phyloP scores from a whole-genome alignment of 2,329 filamentous ascomycete genomes.

The Fusarium foetens region DNA sequence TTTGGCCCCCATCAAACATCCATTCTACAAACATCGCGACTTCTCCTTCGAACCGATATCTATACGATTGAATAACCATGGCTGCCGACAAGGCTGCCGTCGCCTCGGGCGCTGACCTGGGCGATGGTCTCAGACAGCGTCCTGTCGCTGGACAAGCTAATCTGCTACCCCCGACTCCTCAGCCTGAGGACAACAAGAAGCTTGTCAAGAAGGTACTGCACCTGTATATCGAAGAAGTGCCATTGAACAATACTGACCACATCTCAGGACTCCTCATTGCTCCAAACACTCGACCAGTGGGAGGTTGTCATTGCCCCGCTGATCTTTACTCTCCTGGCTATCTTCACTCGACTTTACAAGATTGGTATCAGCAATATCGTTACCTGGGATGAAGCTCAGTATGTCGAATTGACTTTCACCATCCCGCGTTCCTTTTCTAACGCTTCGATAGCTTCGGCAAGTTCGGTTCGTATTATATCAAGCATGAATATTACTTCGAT shows the following conservation, averaged over 20 bases:
- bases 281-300: slow-evolving; percentile 72
- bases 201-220: slow-evolving; percentile 63
- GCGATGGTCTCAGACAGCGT: slow-evolving; percentile 67
- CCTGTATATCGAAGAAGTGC: background rate
- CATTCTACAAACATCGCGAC: slow-evolving; percentile 15
- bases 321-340: slow-evolving; percentile 68
- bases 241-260: slow-evolving; percentile 32
- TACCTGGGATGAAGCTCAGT: slow-evolving; percentile 75
- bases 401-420: slow-evolving; percentile 46
- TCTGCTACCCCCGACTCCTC: slow-evolving; percentile 50
- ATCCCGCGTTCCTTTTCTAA: slow-evolving; percentile 14
- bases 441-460: slow-evolving; percentile 78
- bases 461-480: slow-evolving; percentile 98
- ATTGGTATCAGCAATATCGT: slow-evolving; percentile 75
- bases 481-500: slow-evolving; percentile 97
- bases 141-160: slow-evolving; percentile 54
- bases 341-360: slow-evolving; percentile 76
- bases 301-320: slow-evolving; percentile 70
- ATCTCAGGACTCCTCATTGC: slow-evolving; percentile 64
- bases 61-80: slow-evolving; percentile 54
- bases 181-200: slow-evolving; percentile 70
- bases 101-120: slow-evolving; percentile 69
- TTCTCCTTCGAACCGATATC: background rate
- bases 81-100: slow-evolving; percentile 64
- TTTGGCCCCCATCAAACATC: slow-evolving; percentile 29